Conservation (phyloP, 371 early-diverging fungal genomes). For the Mortierella sp. region DNA sequence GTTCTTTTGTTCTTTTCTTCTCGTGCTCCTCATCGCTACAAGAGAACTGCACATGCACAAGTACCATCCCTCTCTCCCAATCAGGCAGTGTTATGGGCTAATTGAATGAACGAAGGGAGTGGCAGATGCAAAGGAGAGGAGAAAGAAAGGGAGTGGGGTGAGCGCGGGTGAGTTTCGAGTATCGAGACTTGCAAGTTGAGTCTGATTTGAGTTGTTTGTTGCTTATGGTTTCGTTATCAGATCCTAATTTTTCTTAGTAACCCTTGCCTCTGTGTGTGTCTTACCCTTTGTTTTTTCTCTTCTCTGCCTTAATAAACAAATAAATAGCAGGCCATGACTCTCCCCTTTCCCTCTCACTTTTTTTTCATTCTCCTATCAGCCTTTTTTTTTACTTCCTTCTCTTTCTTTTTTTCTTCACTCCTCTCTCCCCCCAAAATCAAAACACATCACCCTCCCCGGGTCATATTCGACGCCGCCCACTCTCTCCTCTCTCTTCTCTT, state of each 20-base stretch:
- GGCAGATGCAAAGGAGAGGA: not conserved
- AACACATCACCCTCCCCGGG: not conserved
- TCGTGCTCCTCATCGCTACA: not conserved
- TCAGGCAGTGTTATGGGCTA: not conserved
- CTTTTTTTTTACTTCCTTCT: not conserved
- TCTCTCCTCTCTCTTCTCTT: not conserved
- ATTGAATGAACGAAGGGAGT: not conserved
- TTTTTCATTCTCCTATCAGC: slow-evolving; percentile 10
- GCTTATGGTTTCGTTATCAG: slow-evolving; percentile 10
- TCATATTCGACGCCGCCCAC: slow-evolving; percentile 9
- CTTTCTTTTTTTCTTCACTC: not conserved
- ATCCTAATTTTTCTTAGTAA: slow-evolving; percentile 9
- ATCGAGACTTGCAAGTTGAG: not conserved
- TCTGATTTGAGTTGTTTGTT: not conserved
- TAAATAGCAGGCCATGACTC: slow-evolving; percentile 5
- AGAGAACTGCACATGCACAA: not conserved
- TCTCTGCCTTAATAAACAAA: not conserved
- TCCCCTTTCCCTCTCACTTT: not conserved
- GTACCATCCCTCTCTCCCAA: not conserved
- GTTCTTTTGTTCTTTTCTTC: not conserved
- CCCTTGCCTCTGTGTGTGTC: not conserved
- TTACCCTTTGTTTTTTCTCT: not conserved
- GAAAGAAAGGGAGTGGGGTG: not conserved
- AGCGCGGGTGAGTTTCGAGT: not conserved
- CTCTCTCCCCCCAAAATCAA: not conserved